These are phyloP conservation scores for Neocatenulostroma microsporum DNA, from an alignment of 2,329 filamentous ascomycete genomes.

Conservation along the genomic window DNA sequence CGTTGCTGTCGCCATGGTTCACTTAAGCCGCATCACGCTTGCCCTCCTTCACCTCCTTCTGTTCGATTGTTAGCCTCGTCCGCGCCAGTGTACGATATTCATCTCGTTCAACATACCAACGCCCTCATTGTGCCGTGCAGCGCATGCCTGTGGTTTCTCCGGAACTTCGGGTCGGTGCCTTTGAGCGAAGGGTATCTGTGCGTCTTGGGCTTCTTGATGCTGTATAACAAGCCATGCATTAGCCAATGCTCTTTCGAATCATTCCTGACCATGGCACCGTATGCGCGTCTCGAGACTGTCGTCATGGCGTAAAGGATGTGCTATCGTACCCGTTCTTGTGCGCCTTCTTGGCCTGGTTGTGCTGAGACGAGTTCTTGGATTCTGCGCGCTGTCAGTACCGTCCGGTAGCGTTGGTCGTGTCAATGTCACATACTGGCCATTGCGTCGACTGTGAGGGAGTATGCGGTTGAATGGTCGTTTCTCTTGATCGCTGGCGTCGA, in stretches of 20 bases:
- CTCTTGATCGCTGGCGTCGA: neutral
- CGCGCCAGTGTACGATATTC: neutral
- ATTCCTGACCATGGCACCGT: too few species aligned
- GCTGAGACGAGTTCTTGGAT: slow-evolving; percentile 99
- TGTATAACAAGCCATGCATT: slow-evolving; percentile 35
- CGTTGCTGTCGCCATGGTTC: slow-evolving; percentile 8
- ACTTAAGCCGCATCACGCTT: slow-evolving; percentile 79
- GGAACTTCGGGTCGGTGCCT: slow-evolving; percentile 99
- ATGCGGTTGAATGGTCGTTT: neutral
- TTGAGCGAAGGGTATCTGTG: slow-evolving; percentile 98
- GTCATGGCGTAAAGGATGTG: too few species aligned
- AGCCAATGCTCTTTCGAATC: neutral
- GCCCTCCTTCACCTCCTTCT: slow-evolving; percentile 98
- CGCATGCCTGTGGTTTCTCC: slow-evolving; percentile 99
- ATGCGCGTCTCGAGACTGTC: too few species aligned
- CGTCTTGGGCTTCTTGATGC: slow-evolving; percentile 99
- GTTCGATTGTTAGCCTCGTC: slow-evolving; percentile 24
- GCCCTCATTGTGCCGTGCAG: slow-evolving; percentile 98
- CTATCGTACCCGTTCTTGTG: slow-evolving; percentile 94
- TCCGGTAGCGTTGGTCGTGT: too few species aligned
- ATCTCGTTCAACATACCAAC: slow-evolving; percentile 61
- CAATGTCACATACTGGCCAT: slow-evolving; percentile 60
- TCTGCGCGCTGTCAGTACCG: slow-evolving; percentile 48
- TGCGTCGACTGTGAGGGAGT: slow-evolving; percentile 33
- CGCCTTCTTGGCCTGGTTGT: slow-evolving; percentile 97